phyloP scores from a whole-genome alignment of 805 yeast species.

The Candida boleticola region DNA sequence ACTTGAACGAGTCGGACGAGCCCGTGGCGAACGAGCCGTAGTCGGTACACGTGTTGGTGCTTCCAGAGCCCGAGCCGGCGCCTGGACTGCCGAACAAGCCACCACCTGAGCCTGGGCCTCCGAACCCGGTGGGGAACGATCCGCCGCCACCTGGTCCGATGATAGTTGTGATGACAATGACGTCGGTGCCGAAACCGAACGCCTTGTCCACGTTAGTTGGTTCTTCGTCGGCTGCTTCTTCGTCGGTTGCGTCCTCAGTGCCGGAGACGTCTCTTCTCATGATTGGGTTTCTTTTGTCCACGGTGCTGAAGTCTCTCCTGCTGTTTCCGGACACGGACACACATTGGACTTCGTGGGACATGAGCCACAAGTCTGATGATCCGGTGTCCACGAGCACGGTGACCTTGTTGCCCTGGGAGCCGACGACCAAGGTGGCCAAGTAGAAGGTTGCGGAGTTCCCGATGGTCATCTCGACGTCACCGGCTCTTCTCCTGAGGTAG shows the following conservation, averaged over 20 bases:
- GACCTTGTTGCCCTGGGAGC: constrained; percentile 25
- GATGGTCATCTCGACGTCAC: constrained; percentile 16
- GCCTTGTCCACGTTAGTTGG: neutral
- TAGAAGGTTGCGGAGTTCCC: constrained; percentile 29
- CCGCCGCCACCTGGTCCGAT: neutral
- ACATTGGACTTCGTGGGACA: constrained; percentile 30
- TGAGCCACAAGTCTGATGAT: constrained; percentile 43
- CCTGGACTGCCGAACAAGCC: constrained; percentile 1
- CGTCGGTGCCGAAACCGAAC: neutral
- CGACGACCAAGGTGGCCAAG: constrained; percentile 25
- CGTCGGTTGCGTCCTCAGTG: neutral
- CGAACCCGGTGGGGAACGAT: neutral
- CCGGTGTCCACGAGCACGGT: constrained; percentile 41
- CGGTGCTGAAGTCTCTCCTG: neutral
- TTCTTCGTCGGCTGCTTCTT: neutral
- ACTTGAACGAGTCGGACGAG: constrained; percentile 35
- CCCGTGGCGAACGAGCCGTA: constrained; percentile 50
- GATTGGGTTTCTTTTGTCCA: neutral
- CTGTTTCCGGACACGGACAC: neutral
- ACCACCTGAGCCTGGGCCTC: constrained; percentile 7
- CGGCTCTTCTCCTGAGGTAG: constrained; percentile 6
- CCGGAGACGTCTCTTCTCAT: neutral
- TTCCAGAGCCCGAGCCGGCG: neutral
- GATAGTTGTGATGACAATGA: neutral
- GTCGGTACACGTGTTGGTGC: constrained; percentile 38